A percentile compares a stretch with the other conserved stretches of the same genome.
phyloP scores from a whole-genome alignment of 2,329 filamentous ascomycete species.

The Lachnellula subtilissima region DNA sequence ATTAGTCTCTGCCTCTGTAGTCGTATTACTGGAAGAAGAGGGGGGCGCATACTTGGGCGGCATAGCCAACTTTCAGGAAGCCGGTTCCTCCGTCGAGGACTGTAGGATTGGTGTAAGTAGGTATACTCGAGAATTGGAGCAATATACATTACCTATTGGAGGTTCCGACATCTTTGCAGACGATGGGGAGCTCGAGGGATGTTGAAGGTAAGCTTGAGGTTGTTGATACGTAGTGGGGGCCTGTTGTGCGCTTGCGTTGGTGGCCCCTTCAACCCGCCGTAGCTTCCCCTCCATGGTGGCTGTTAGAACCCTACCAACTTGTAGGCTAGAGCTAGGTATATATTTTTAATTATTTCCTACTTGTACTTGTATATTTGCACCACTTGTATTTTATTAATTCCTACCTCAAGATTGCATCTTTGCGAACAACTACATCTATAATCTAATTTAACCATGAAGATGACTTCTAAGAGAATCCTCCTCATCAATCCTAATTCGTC shows the following conservation, averaged over 20 bases:
- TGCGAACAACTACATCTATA: constrained; percentile 2
- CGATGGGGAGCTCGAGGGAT: constrained; percentile 10
- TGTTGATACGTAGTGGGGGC: constrained; percentile 13
- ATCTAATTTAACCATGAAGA: constrained; percentile 5
- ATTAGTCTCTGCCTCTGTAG: constrained; percentile 4
- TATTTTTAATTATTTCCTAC: no score
- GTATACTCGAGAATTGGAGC: neutral
- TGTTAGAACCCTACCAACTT: no score
- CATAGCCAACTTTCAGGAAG: constrained; percentile 99
- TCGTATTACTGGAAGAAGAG: neutral
- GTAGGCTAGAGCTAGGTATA: no score
- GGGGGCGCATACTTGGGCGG: constrained; percentile 62
- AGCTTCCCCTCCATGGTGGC: constrained; percentile 17
- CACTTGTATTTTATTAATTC: no score
- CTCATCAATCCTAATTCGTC: constrained; percentile 80
- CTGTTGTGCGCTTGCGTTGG: constrained; percentile 11
- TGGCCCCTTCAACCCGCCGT: constrained; percentile 4
- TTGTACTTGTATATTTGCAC: no score
- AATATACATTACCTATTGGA: constrained; percentile 30
- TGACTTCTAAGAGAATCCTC: constrained; percentile 48
- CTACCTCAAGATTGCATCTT: constrained; percentile 14
- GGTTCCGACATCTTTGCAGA: constrained; percentile 32
- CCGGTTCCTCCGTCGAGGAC: constrained; percentile 99
- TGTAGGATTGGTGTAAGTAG: constrained; percentile 37
- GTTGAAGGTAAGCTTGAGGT: constrained; percentile 11